Evolutionary conservation across 2,329 filamentous ascomycete species (phyloP).

Genomic region (Teratosphaeria gauchensis): DNA sequence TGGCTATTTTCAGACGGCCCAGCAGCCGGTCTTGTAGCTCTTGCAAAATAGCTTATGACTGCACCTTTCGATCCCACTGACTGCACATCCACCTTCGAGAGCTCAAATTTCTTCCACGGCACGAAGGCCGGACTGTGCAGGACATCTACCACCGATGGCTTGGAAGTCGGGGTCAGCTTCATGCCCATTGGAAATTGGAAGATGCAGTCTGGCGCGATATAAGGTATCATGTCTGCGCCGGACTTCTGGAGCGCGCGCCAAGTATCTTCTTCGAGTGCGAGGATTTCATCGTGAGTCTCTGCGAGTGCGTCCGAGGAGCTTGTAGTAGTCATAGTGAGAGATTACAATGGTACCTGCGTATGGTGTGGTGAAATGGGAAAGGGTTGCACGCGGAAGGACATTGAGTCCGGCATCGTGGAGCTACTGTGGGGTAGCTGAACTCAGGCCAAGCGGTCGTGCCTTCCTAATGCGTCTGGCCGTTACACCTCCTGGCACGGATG

Average conservation of each 20-base stretch:
- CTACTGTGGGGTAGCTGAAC: too few species aligned
- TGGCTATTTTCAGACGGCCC: neutral
- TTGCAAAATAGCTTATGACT: slow-evolving; percentile 19
- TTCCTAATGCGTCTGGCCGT: too few species aligned
- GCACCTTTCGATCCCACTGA: slow-evolving; percentile 17
- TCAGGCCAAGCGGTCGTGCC: too few species aligned
- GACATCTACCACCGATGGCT: slow-evolving; percentile 19
- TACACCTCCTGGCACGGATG: too few species aligned
- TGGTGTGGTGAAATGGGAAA: too few species aligned
- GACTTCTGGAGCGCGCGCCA: slow-evolving; percentile 18
- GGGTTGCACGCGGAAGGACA: too few species aligned
- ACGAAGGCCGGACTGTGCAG: slow-evolving; percentile 18
- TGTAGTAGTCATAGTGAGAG: neutral
- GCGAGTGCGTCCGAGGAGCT: neutral
- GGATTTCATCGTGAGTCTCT: slow-evolving; percentile 7
- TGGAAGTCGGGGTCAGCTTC: slow-evolving; percentile 17
- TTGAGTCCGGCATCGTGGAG: too few species aligned
- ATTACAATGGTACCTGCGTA: too few species aligned
- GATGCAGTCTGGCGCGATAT: slow-evolving; percentile 18
- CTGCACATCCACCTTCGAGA: slow-evolving; percentile 20
- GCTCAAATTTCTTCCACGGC: slow-evolving; percentile 19
- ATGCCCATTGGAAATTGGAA: slow-evolving; percentile 20
- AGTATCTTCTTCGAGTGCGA: slow-evolving; percentile 20
- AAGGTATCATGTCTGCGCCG: slow-evolving; percentile 17
- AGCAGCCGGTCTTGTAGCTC: slow-evolving; percentile 13